These are phyloP conservation scores for Paecilomyces sp. DNA, from an alignment of 2,329 filamentous ascomycete genomes.

Conservation along the genomic window DNA sequence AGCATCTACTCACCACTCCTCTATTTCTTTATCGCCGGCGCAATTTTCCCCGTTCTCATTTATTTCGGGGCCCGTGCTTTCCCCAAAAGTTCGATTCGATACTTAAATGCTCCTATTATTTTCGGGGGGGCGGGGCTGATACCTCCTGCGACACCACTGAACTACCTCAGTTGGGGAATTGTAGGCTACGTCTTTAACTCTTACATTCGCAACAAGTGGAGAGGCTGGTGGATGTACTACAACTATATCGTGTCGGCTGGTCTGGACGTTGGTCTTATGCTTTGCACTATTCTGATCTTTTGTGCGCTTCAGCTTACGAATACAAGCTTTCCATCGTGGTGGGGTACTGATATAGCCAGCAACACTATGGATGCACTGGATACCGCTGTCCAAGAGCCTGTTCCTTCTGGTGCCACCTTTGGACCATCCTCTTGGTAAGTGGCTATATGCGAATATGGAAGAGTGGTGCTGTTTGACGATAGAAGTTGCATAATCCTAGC, in stretches of 20 bases:
- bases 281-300: conserved; percentile 64
- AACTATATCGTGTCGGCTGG: conserved; percentile 70
- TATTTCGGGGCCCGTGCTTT: conserved; percentile 55
- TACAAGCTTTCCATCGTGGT: conserved; percentile 54
- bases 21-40: conserved; percentile 66
- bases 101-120: conserved; percentile 61
- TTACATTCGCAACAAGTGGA: conserved; percentile 56
- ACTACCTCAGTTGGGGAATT: conserved; percentile 63
- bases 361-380: conserved; percentile 57
- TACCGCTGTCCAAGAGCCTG: conserved; percentile 50
- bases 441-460: too few species aligned
- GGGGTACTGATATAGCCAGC: conserved; percentile 56
- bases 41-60: conserved; percentile 54
- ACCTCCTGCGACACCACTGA: conserved; percentile 64
- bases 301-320: conserved; percentile 58
- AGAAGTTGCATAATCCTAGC: too few species aligned
- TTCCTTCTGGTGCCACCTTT: conserved; percentile 53
- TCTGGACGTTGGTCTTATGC: conserved; percentile 59
- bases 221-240: conserved; percentile 70
- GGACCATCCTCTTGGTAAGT: conserved; percentile 49
- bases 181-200: conserved; percentile 64
- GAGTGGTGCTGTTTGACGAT: too few species aligned
- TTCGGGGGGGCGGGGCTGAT: conserved; percentile 58
- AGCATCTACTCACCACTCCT: conserved; percentile 58
- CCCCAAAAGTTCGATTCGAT: conserved; percentile 56